Evolutionary conservation across 768 basidiomycete species (phyloP).

Genomic region (Gymnopilus dilepis): DNA sequence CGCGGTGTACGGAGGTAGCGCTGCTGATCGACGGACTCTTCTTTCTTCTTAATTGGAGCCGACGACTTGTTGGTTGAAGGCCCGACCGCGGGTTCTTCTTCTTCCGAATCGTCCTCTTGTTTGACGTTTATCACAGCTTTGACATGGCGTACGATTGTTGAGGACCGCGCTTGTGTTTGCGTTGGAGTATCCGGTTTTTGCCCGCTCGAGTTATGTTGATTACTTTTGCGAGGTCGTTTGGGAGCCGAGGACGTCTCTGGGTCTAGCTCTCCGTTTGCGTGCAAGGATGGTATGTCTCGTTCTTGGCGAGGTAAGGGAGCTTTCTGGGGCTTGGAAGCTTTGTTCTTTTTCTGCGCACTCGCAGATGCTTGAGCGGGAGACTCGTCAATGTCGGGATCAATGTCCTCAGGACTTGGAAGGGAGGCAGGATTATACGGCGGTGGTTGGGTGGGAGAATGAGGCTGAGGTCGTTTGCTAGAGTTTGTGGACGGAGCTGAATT

Average conservation of each 20-base stretch:
- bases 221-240: constrained; percentile 17
- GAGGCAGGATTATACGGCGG: constrained; percentile 34
- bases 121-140: constrained; percentile 71
- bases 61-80: background rate
- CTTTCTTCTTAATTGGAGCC: constrained; percentile 16
- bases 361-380: background rate
- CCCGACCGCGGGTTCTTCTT: background rate
- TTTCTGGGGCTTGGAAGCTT: background rate
- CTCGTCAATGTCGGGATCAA: constrained; percentile 1
- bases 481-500: constrained; percentile 38
- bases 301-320: background rate
- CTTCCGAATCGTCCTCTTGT: constrained; percentile 55
- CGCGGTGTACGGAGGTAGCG: constrained; percentile 15
- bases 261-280: constrained; percentile 1
- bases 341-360: background rate
- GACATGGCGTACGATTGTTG: constrained; percentile 64
- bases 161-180: constrained; percentile 14
- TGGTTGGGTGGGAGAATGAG: constrained; percentile 35
- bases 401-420: constrained; percentile 31
- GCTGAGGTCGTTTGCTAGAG: constrained; percentile 27
- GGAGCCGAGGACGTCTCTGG: background rate
- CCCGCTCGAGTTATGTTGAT: background rate
- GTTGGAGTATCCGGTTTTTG: constrained; percentile 18
- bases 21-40: constrained; percentile 18
- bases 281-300: constrained; percentile 1